Evolutionary conservation across 352 stramenopile species (phyloP).

Genomic region (Pythium periplocum): DNA sequence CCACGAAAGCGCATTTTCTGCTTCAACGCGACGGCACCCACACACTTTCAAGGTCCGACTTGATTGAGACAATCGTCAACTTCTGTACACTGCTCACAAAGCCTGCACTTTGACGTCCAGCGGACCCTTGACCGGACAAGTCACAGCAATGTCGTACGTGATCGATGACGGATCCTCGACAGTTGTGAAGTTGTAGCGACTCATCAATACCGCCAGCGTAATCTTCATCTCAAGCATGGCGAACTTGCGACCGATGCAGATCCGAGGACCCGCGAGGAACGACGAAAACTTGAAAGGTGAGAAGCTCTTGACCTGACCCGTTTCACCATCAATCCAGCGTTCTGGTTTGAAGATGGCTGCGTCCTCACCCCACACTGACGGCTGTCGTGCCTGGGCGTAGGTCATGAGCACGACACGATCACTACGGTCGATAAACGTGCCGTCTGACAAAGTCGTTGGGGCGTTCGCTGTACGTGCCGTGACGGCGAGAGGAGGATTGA

Average conservation of each 20-base stretch:
- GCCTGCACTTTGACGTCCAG: conserved; percentile 13
- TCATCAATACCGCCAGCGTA: conserved; percentile 37
- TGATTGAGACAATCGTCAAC: neutral
- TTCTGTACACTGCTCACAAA: neutral
- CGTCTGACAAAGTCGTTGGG: conserved; percentile 35
- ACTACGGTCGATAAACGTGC: conserved; percentile 29
- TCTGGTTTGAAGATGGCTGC: conserved; percentile 28
- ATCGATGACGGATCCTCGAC: conserved; percentile 34
- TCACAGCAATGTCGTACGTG: conserved; percentile 47
- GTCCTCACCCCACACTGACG: conserved; percentile 30
- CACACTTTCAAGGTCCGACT: neutral
- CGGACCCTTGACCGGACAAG: conserved; percentile 29
- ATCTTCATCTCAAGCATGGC: conserved; percentile 63
- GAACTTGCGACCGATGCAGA: conserved; percentile 51
- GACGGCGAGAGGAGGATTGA: conserved; percentile 53
- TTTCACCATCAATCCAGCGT: conserved; percentile 22
- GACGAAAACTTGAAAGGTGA: conserved; percentile 28
- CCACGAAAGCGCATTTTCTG: no score
- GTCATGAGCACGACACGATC: conserved; percentile 22
- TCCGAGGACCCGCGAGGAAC: conserved; percentile 48
- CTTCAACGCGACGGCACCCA: neutral
- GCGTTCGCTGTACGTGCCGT: conserved; percentile 40
- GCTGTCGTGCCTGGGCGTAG: conserved; percentile 24
- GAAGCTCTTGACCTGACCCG: conserved; percentile 8
- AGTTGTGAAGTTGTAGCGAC: conserved; percentile 41